phyloP scores from a whole-genome alignment of 305 asterid genomes.

The Fraxinus nigra region DNA sequence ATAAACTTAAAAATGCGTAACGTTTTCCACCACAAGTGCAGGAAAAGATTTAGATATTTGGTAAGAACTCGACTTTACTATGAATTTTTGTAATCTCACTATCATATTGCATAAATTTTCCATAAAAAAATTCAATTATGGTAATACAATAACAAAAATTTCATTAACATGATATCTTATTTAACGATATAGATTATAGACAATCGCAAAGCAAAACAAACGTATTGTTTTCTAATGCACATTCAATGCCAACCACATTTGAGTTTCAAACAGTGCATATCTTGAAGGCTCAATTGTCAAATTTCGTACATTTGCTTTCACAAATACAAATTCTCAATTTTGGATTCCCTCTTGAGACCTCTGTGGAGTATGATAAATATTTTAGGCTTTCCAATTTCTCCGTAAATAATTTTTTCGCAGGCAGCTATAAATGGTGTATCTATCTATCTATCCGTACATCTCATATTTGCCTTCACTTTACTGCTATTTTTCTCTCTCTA shows the following conservation, averaged over 20 bases:
- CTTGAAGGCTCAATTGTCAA: constrained; percentile 15
- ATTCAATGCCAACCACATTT: constrained; percentile 27
- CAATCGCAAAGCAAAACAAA: not conserved
- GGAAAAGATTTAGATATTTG: not conserved
- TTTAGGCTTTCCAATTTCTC: constrained; percentile 23
- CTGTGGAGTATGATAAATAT: not conserved
- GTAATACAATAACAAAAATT: not conserved
- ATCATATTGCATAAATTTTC: not conserved
- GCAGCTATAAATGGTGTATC: constrained; percentile 42
- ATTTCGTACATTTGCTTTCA: constrained; percentile 3
- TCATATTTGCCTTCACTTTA: constrained; percentile 39
- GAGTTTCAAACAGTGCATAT: constrained; percentile 2
- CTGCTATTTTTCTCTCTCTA: constrained; percentile 31
- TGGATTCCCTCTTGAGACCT: not conserved
- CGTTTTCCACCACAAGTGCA: not conserved
- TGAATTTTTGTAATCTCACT: not conserved
- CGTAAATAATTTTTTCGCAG: constrained; percentile 17
- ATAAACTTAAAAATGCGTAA: not conserved
- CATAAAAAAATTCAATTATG: not conserved
- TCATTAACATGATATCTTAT: not conserved
- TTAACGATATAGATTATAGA: not conserved
- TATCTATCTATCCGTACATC: not conserved
- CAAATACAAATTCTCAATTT: not conserved
- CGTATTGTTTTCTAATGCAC: constrained; percentile 1
- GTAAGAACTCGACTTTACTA: not conserved